phyloP scores from a whole-genome alignment of 2,329 filamentous ascomycete species.

The Fusarium newnesense region DNA sequence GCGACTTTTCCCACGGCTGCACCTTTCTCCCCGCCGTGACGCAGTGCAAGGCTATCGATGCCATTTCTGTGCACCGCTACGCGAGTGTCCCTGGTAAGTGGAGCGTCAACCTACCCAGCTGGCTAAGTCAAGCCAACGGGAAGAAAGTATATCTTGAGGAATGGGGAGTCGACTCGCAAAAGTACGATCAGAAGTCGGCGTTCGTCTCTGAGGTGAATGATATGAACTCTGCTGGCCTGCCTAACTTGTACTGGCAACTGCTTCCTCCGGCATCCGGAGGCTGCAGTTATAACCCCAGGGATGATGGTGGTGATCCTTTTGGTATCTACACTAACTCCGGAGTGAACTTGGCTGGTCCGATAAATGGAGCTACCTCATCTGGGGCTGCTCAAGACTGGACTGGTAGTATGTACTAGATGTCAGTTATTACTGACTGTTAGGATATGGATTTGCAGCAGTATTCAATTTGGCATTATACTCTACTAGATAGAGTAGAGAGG shows the following conservation, averaged over 20 bases:
- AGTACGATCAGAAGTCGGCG: neutral
- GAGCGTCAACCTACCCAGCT: neutral
- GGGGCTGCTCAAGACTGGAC: neutral
- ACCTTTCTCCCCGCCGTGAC: neutral
- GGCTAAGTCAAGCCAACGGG: neutral
- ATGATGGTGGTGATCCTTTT: neutral
- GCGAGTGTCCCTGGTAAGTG: neutral
- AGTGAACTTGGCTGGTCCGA: neutral
- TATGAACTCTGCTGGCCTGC: neutral
- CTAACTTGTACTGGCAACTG: neutral
- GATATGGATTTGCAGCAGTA: too few species aligned
- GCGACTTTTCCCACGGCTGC: neutral
- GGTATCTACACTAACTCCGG: neutral
- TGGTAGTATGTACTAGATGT: neutral
- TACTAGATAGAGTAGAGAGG: accelerated
- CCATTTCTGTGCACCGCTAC: neutral
- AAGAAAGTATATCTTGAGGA: neutral
- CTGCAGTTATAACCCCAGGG: neutral
- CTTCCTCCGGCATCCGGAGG: neutral
- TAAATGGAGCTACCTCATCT: neutral
- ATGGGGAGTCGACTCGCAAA: neutral
- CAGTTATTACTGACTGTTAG: neutral
- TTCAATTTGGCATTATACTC: accelerated
- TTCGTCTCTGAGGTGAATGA: neutral
- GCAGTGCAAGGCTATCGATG: neutral